Evolutionary conservation across 441 rosid genomes (phyloP).

Genomic region (Bruguiera hainesii): DNA sequence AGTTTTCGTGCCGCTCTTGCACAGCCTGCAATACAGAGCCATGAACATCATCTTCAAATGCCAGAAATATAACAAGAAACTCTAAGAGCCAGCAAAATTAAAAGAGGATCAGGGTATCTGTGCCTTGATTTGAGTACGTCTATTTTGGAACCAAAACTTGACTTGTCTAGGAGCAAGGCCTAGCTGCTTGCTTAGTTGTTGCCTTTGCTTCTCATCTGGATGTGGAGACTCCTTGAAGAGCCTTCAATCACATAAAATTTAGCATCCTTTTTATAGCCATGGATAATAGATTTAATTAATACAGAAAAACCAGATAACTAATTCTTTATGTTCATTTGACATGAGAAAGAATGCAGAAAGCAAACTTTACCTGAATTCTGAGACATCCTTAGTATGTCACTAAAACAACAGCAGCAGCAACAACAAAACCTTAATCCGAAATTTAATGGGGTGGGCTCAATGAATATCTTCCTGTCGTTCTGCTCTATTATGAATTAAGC

Average conservation of each 20-base stretch:
- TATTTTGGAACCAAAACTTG: slow-evolving; percentile 99
- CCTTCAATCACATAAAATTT: slow-evolving; percentile 20
- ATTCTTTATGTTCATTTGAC: not conserved
- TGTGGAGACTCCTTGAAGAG: slow-evolving; percentile 95
- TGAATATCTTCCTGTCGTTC: too few species aligned
- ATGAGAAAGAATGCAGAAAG: not conserved
- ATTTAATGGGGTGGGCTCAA: too few species aligned
- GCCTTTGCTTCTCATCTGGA: slow-evolving; percentile 98
- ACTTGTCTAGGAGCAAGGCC: slow-evolving; percentile 97
- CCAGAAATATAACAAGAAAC: too few species aligned
- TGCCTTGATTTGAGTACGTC: slow-evolving; percentile 95
- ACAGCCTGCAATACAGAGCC: slow-evolving; percentile 50
- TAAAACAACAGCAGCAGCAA: too few species aligned
- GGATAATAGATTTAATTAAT: too few species aligned
- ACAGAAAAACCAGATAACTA: too few species aligned
- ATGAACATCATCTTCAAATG: not conserved
- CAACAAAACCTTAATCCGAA: too few species aligned
- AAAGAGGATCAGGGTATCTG: not conserved
- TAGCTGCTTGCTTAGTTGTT: slow-evolving; percentile 81
- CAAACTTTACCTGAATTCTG: not conserved
- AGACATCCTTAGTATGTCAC: not conserved
- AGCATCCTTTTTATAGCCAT: too few species aligned
- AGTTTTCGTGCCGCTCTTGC: slow-evolving; percentile 96
- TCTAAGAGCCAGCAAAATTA: not conserved
- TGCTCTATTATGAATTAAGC: too few species aligned